These are phyloP conservation scores for Naumovozyma castellii DNA, from an alignment of 805 yeast species.

Conservation along the genomic window DNA sequence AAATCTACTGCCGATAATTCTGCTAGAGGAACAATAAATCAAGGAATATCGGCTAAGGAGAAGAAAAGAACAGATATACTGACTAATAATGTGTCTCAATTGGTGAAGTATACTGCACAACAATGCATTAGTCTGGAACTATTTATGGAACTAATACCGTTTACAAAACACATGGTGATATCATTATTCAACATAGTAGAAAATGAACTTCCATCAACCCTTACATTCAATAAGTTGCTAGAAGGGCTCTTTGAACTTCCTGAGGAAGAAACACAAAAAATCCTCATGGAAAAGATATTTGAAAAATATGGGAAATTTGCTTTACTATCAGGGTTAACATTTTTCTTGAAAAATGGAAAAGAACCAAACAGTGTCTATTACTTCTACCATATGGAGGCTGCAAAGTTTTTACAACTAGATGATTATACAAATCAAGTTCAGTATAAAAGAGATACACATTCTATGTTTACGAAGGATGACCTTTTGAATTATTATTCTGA, in stretches of 20 bases:
- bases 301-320: slow-evolving; percentile 21
- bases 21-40: background rate
- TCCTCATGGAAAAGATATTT: slow-evolving; percentile 20
- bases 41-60: slow-evolving; percentile 3
- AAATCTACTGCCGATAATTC: slow-evolving; percentile 11
- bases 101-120: slow-evolving; percentile 13
- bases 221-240: slow-evolving; percentile 16
- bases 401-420: slow-evolving; percentile 18
- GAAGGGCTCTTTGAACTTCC: slow-evolving; percentile 8
- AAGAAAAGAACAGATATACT: slow-evolving; percentile 20
- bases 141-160: slow-evolving; percentile 19
- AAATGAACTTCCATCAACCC: slow-evolving; percentile 13
- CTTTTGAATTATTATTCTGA: slow-evolving; percentile 27
- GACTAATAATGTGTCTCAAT: slow-evolving; percentile 14
- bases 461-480: slow-evolving; percentile 22
- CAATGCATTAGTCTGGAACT: slow-evolving; percentile 21
- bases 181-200: slow-evolving; percentile 18
- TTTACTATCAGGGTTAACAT: slow-evolving; percentile 26
- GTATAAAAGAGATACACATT: slow-evolving; percentile 10
- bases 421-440: slow-evolving; percentile 23
- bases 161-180: slow-evolving; percentile 6
- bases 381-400: slow-evolving; percentile 24
- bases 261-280: slow-evolving; percentile 8
- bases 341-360: slow-evolving; percentile 15
- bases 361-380: slow-evolving; percentile 19